Base-by-base conservation (phyloP, 176 grass and related monocot species). In the sorghum (Sorghum bicolor) region DNA sequence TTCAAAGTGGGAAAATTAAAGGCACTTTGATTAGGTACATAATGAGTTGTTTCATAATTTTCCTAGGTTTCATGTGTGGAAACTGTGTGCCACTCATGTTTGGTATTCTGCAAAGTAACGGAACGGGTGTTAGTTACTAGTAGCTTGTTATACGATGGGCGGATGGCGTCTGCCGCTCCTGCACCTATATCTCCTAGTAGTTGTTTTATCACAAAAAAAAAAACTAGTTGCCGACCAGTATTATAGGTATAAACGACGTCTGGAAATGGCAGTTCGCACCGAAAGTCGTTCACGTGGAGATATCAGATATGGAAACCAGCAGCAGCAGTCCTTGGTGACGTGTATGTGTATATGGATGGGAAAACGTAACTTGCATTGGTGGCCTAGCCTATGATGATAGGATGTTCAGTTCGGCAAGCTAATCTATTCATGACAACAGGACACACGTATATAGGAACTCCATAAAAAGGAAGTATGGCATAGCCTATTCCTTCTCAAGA, bases 361-460 rank as follows among this genome's bases (percentile, higher is more conserved):
- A 8, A 31, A 82, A 17, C 55, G n/a, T n/a, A n/a, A n/a, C n/a
- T n/a, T n/a, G n/a, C n/a, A n/a, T 77, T 43, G 14, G 17, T 53
- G 50, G 50, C 19, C 4, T 81, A 34, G 26, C 48, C 38, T 22
- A 24, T 30, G 11, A 12, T 39, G 78, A 77, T 57, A 12, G 40
- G 78, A 77, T 57, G 72, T 82, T 78, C 50, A 81, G 28, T 62
- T 82, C 32, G 3, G 22, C 78, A 90, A 90, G 55, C 67, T 73
- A 90, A 82, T 28, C 78, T 52, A 73, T 66, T 86, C 40, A 45
- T 78, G 78, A 66, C 40, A 77, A 77, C 24, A 77, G 0, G 25
- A 55, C 83, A 65, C 20, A 72, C 20, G 8, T 10, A n/a, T n/a
- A 22, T 53, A 53, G 50, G 50, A 53, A 53, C 20, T 55, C 52